Evolutionary conservation across 2,329 filamentous ascomycete genomes (phyloP), one percentile per base, ranked within the genome.

Genomic region (Talaromyces sp.): DNA sequence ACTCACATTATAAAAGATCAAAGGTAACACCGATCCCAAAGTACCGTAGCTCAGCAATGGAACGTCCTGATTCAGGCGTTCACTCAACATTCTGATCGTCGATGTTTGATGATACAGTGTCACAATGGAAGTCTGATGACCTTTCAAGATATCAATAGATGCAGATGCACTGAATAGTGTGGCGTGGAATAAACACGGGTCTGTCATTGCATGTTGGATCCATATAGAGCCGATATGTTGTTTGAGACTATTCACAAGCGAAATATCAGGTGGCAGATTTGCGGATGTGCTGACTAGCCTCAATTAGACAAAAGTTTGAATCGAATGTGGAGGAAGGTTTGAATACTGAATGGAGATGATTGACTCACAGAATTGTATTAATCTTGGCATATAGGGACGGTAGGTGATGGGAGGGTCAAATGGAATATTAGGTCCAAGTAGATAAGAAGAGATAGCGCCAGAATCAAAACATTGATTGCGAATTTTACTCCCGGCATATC

Each of bases 61-160:
- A n/a, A 33, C 3, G 31, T 52, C 24, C 3, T 52, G 48, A 16
- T 33, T 52, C 27, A 52, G 9, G 14, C 48, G 48, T n/a, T 52
- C 48, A 52, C 48, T 52, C 13, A 52, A 33, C 48, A 52, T 52
- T 33, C 22, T 13, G 31, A 52, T 52, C 6, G 48, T 52, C 48
- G 24, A 52, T 14, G 24, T 52, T 52, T 52, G 48, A 52, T 52
- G 48, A 52, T 52, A 52, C 48, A 52, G 14, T n/a, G 48, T 52
- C 14, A 52, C 24, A 31, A 24, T 10, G 2, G 24, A 31, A 33
- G 14, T 16, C 31, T 52, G 22, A 31, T 24, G 48, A 7, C 24
- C 48, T 24, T 31, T 52, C 14, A 52, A 31, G 14, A 52, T 31
- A 52, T 52, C 48, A 52, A 52, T 52, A 31, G 48, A 52, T 52